Percentiles rank a stretch among this genome's conserved stretches.
phyloP scores from a whole-genome alignment of 768 basidiomycete genomes.

The Exidia glandulosa region DNA sequence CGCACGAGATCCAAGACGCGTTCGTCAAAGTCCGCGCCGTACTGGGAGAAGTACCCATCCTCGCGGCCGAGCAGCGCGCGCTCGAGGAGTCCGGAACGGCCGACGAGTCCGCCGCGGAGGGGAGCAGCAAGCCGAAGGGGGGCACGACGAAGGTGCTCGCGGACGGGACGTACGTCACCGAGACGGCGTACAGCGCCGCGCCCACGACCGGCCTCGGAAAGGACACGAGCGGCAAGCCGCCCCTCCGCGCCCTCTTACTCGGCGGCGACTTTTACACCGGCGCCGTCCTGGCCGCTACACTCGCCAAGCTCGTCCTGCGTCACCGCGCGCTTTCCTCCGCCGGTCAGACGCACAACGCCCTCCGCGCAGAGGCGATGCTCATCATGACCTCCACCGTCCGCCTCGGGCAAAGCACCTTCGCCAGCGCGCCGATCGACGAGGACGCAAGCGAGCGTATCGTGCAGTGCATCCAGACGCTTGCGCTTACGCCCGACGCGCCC shows the following conservation, averaged over 20 bases:
- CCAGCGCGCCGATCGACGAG: conserved; percentile 91
- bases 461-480: conserved; percentile 88
- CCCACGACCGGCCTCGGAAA: conserved; percentile 22
- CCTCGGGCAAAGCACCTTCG: conserved; percentile 94
- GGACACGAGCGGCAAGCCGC: conserved; percentile 54
- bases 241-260: conserved; percentile 78
- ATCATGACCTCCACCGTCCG: conserved; percentile 97
- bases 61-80: conserved; percentile 76
- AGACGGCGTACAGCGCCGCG: conserved; percentile 70
- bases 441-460: conserved; percentile 94
- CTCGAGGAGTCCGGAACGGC: conserved; percentile 61
- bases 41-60: conserved; percentile 93
- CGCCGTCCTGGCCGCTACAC: conserved; percentile 73
- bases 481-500: conserved; percentile 43
- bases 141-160: conserved; percentile 73
- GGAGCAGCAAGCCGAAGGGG: conserved; percentile 33
- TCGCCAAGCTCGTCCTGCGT: conserved; percentile 86
- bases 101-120: conserved; percentile 36
- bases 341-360: conserved; percentile 48
- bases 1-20: conserved; percentile 58
- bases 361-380: conserved; percentile 94
- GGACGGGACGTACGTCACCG: conserved; percentile 97
- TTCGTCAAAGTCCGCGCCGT: conserved; percentile 75
- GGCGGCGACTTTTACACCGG: conserved; percentile 98
- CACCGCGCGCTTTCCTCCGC: conserved; percentile 44